Evolutionary conservation across 441 rosid genomes (phyloP).

Genomic region (Lepidium campestre): DNA sequence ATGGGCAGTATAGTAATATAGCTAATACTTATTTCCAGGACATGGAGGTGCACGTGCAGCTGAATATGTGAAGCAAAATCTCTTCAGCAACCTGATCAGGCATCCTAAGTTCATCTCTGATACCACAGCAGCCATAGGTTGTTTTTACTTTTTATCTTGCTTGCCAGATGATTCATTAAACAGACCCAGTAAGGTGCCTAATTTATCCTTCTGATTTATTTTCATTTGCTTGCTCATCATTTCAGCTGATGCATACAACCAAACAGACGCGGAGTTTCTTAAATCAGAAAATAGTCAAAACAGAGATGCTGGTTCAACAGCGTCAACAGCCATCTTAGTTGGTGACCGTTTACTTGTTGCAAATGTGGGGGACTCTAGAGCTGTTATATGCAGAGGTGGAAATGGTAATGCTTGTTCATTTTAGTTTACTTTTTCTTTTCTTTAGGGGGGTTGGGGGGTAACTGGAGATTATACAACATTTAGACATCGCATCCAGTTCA

Average conservation of each 20-base stretch:
- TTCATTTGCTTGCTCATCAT: conserved; percentile 10
- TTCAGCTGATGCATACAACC: conserved; percentile 89
- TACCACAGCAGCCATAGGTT: conserved; percentile 91
- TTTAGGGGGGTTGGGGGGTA: not conserved
- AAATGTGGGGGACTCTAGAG: conserved; percentile 98
- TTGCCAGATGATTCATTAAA: not conserved
- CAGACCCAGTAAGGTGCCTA: not conserved
- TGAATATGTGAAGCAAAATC: conserved; percentile 90
- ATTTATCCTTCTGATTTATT: conserved; percentile 12
- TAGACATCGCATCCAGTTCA: not conserved
- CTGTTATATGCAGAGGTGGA: conserved; percentile 95
- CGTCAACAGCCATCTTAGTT: conserved; percentile 93
- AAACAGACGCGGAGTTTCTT: conserved; percentile 87
- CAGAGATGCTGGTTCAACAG: conserved; percentile 99
- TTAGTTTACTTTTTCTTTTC: not conserved
- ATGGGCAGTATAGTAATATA: not conserved
- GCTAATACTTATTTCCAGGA: conserved; percentile 48
- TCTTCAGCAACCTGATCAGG: conserved; percentile 86
- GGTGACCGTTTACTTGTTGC: conserved; percentile 97
- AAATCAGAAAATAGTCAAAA: conserved; percentile 84
- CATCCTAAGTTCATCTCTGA: conserved; percentile 98
- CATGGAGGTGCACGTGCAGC: conserved; percentile 99
- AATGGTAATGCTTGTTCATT: conserved; percentile 47
- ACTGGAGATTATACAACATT: not conserved
- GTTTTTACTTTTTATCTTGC: conserved; percentile 1